Evolutionary conservation across 2,329 filamentous ascomycete species (phyloP).

Genomic region (Microdochium bolleyi): DNA sequence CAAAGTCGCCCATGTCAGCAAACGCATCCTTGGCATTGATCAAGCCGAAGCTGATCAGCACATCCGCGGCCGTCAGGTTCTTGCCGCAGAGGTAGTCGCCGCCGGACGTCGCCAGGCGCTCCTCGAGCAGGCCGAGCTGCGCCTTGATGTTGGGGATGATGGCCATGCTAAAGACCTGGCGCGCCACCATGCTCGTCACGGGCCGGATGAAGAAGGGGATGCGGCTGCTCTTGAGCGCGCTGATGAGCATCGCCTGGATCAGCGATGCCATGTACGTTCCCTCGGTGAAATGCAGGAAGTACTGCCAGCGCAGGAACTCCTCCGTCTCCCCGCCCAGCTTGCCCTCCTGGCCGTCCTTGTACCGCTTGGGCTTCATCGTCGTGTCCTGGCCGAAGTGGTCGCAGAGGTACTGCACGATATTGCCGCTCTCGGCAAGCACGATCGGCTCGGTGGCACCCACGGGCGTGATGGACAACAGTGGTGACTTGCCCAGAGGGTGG

Average conservation of each 20-base stretch:
- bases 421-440: slow-evolving; percentile 73
- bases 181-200: slow-evolving; percentile 37
- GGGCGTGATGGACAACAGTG: slow-evolving; percentile 59
- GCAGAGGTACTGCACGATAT: slow-evolving; percentile 74
- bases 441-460: slow-evolving; percentile 31
- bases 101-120: slow-evolving; percentile 34
- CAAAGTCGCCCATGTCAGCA: slow-evolving; percentile 31
- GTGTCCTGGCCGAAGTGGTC: slow-evolving; percentile 48
- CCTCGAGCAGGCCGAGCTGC: slow-evolving; percentile 42
- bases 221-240: slow-evolving; percentile 29
- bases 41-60: slow-evolving; percentile 45
- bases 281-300: slow-evolving; percentile 78
- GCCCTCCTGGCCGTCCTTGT: slow-evolving; percentile 49
- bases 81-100: slow-evolving; percentile 41
- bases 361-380: slow-evolving; percentile 42
- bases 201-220: slow-evolving; percentile 47
- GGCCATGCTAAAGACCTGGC: slow-evolving; percentile 29
- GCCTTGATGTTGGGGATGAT: slow-evolving; percentile 38
- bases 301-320: slow-evolving; percentile 51
- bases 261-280: slow-evolving; percentile 55
- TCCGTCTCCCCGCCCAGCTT: slow-evolving; percentile 53
- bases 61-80: slow-evolving; percentile 41
- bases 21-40: slow-evolving; percentile 32
- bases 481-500: slow-evolving; percentile 83
- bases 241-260: slow-evolving; percentile 13